Base-by-base conservation (phyloP, 768 basidiomycete genomes). In the Boletus reticuloceps region DNA sequence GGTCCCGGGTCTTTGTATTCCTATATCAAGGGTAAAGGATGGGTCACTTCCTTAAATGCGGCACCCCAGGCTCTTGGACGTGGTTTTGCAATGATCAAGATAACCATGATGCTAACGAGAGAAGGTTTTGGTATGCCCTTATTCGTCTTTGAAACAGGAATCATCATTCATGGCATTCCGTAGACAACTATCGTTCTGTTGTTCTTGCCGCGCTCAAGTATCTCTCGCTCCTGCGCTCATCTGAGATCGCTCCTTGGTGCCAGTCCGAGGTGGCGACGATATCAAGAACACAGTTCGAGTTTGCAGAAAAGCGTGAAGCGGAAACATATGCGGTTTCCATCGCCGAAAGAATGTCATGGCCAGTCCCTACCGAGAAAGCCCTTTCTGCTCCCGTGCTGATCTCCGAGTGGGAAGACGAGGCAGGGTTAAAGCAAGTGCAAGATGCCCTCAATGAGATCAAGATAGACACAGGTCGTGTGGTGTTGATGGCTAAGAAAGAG, bases 1-100 rank as follows among this genome's bases (percentile, higher is more conserved):
- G 94, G 94, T 2, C 85, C 88, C 36, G 96, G 96, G 2, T 98
- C 96, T 1, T 73, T 98, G 31, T 81, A 91, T 63, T 91, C 94
- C 1, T 93, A 94, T 68, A 78, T 99, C 53, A 98, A 96, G 74
- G 78, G 79, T 58, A 89, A 88, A 65, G 91, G 92, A 3, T 96
- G 94, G 93, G 80, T 89, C 37, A 92, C 86, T 29, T 77, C 78
- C 13, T 75, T 98, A 47, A 83, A 79, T 51, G 78, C 85, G 42
- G 92, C 89, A 1, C 78, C 82, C 4, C 87, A 89, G 61, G 74
- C 78, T 34, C 79, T 91, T 7, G 91, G 82, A 19, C 81, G 91
- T 58, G 92, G 94, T 1, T 93, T 98, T 67, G 89, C 86, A 39
- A 87, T 91, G 79, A 91, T 97, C 75, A 94, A 91, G 68, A 70